Conservation (phyloP, 345 rosid genomes). For the Clausena lansium region DNA sequence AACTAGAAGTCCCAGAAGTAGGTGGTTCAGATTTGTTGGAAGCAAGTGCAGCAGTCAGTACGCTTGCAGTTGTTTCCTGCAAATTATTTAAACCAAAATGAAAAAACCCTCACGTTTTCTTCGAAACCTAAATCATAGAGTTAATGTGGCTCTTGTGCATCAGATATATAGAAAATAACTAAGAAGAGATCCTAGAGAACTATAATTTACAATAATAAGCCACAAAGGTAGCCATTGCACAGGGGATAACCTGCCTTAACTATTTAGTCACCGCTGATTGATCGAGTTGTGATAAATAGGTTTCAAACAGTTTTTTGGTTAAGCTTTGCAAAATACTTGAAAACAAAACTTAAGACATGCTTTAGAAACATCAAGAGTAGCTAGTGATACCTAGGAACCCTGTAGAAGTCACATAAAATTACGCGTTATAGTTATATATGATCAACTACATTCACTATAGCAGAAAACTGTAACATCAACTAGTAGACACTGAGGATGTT, state of each 20-base stretch:
- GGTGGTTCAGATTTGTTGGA: constrained; percentile 52
- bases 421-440: background rate
- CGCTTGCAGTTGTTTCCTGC: constrained; percentile 79
- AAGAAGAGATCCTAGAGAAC: background rate
- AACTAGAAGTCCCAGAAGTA: constrained; percentile 36
- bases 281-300: background rate
- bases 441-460: background rate
- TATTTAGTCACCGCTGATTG: background rate
- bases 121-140: background rate
- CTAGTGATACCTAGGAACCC: background rate
- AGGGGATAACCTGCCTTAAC: background rate
- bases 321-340: background rate
- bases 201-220: background rate
- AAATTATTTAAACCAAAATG: constrained; percentile 12
- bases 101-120: background rate
- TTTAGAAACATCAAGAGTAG: background rate
- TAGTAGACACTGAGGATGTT: background rate
- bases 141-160: background rate
- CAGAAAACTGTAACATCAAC: background rate
- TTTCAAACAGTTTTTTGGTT: background rate
- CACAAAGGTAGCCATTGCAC: background rate
- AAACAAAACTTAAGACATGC: too few species aligned
- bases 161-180: background rate
- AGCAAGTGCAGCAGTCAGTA: constrained; percentile 73
- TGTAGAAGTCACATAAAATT: background rate